A percentile compares a stretch with the other conserved stretches of the same genome.
These are phyloP conservation scores for Litchi chinensis DNA, from an alignment of 345 rosid species.

Conservation along the genomic window DNA sequence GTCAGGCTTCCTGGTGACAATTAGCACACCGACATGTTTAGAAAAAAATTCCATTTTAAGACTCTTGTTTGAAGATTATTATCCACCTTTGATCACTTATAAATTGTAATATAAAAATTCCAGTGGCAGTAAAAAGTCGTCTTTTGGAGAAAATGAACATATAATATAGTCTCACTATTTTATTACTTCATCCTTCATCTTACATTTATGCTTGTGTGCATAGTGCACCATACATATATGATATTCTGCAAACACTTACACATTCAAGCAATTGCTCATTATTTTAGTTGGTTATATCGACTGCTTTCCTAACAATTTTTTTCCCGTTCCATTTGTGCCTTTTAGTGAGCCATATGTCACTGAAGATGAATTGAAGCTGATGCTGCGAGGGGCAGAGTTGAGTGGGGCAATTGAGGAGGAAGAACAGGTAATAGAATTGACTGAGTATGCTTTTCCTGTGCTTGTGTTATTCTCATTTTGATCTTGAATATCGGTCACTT, in stretches of 20 bases:
- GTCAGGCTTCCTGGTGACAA: too few species aligned
- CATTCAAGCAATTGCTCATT: neutral
- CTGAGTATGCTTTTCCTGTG: neutral
- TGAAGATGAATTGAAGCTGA: slow-evolving; percentile 93
- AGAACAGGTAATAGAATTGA: slow-evolving; percentile 66
- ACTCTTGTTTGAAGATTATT: neutral
- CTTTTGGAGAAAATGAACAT: neutral
- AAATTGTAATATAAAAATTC: neutral
- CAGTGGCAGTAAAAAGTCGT: neutral
- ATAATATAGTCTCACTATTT: too few species aligned
- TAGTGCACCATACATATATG: neutral
- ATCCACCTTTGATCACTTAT: neutral
- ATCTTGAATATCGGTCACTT: neutral
- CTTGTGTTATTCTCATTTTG: neutral
- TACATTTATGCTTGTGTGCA: neutral
- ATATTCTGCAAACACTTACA: neutral
- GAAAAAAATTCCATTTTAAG: too few species aligned
- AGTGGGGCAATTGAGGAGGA: slow-evolving; percentile 99
- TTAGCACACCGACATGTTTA: too few species aligned
- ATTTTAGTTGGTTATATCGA: neutral
- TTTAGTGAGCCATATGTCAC: slow-evolving; percentile 92
- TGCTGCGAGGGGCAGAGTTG: slow-evolving; percentile 94
- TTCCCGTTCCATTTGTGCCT: neutral
- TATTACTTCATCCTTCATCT: neutral
- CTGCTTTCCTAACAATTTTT: slow-evolving; percentile 4